A percentile compares a stretch with the other conserved stretches of the same genome.
phyloP scores from a whole-genome alignment of 768 basidiomycete genomes.

The Termitomyces sp. region DNA sequence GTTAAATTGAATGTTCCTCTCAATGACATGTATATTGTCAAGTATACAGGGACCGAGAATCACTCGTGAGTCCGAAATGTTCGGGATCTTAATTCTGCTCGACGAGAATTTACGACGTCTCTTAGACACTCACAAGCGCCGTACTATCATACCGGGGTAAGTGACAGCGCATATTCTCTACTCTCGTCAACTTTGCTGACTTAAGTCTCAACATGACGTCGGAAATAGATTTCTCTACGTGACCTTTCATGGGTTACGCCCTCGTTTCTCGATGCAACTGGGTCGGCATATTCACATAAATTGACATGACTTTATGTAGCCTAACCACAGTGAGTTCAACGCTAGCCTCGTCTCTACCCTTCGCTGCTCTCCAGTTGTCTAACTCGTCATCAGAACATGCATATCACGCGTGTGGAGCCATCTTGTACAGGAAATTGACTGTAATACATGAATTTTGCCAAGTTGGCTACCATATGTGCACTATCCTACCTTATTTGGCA shows the following conservation, averaged over 20 bases:
- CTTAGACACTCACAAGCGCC: slow-evolving; percentile 10
- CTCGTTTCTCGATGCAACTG: slow-evolving; percentile 11
- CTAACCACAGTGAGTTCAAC: neutral
- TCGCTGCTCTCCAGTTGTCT: neutral
- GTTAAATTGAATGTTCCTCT: neutral
- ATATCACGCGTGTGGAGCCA: no score
- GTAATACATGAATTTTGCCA: no score
- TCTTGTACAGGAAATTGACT: no score
- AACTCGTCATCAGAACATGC: neutral
- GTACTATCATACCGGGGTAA: slow-evolving; percentile 11
- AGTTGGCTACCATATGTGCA: no score
- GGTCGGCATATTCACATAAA: slow-evolving; percentile 10
- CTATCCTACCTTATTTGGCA: no score
- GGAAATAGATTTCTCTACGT: slow-evolving; percentile 9
- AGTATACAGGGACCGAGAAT: slow-evolving; percentile 12
- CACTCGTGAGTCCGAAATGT: slow-evolving; percentile 1
- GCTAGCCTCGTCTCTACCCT: no score
- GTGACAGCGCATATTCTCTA: neutral
- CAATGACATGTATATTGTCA: neutral
- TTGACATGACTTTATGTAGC: neutral
- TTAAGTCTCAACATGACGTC: neutral
- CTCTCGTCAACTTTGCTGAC: neutral
- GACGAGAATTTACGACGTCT: neutral
- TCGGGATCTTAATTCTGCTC: neutral
- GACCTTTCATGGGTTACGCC: slow-evolving; percentile 8